Percentiles rank a stretch among this genome's conserved stretches.
Conservation (phyloP, 2,329 filamentous ascomycete genomes). For the Ophiostoma himal-ulmi region DNA sequence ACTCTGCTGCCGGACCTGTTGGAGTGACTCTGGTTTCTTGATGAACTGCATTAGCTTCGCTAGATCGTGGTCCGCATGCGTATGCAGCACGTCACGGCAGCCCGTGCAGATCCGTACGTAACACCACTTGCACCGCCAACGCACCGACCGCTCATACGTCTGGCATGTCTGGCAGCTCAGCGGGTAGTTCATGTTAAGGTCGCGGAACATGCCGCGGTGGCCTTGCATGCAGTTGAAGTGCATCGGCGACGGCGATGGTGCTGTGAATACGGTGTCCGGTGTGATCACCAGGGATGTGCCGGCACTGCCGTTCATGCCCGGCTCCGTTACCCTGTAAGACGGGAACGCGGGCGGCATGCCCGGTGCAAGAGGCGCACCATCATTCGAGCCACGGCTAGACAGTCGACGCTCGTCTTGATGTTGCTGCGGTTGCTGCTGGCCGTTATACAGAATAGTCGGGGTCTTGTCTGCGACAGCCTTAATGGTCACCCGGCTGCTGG, state of each 20-base stretch:
- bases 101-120: slow-evolving; percentile 46
- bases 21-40: slow-evolving; percentile 4
- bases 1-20: neutral
- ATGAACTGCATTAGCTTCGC: slow-evolving; percentile 36
- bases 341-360: slow-evolving; percentile 29
- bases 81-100: slow-evolving; percentile 41
- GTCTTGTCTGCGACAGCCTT: neutral
- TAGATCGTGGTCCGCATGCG: slow-evolving; percentile 41
- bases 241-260: slow-evolving; percentile 38
- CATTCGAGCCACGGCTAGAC: neutral
- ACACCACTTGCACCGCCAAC: slow-evolving; percentile 47
- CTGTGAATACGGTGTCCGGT: slow-evolving; percentile 37
- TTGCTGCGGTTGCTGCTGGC: neutral
- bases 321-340: slow-evolving; percentile 28
- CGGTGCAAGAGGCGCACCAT: neutral
- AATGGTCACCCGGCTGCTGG: neutral
- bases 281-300: slow-evolving; percentile 20
- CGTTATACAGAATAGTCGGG: neutral
- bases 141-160: slow-evolving; percentile 38
- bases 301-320: slow-evolving; percentile 7
- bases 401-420: neutral
- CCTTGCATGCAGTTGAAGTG: slow-evolving; percentile 44
- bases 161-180: slow-evolving; percentile 51
- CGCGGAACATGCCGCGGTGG: slow-evolving; percentile 45
- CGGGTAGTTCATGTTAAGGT: slow-evolving; percentile 45